A percentile compares a stretch with the other conserved stretches of the same genome.
phyloP scores from a whole-genome alignment of 495 filamentous ascomycete species.

The Cenococcum geophilum region DNA sequence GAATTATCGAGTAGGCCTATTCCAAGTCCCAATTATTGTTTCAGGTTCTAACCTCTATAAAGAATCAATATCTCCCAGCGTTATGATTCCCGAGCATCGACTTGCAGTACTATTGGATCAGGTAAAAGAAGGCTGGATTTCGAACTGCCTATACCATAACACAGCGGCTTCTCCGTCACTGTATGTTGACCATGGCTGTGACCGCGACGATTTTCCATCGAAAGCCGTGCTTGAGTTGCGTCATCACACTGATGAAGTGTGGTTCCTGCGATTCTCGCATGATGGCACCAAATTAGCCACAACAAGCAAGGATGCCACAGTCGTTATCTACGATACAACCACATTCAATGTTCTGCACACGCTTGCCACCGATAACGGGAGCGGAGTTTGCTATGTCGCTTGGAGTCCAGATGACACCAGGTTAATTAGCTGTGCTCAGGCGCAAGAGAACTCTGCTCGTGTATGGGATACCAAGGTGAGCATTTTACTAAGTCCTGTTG shows the following conservation, averaged over 20 bases:
- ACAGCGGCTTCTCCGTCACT: conserved; percentile 71
- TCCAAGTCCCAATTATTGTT: background rate
- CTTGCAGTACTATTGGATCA: conserved; percentile 77
- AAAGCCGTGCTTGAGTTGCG: conserved; percentile 59
- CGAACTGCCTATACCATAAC: conserved; percentile 83
- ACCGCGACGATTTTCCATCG: conserved; percentile 70
- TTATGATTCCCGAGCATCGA: conserved; percentile 95
- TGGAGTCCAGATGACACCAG: conserved; percentile 91
- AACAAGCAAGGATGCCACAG: conserved; percentile 63
- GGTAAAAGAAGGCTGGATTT: conserved; percentile 75
- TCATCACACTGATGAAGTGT: conserved; percentile 78
- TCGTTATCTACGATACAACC: conserved; percentile 77
- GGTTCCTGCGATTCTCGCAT: conserved; percentile 83
- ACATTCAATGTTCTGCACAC: conserved; percentile 59
- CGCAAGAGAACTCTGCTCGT: conserved; percentile 66
- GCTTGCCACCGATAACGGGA: conserved; percentile 56
- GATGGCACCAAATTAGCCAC: conserved; percentile 80
- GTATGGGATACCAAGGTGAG: conserved; percentile 75
- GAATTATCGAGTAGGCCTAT: conserved; percentile 71
- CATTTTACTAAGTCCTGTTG: conserved; percentile 14
- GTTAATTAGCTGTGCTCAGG: conserved; percentile 73
- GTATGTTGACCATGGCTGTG: conserved; percentile 82
- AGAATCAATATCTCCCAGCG: conserved; percentile 92
- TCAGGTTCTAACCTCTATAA: conserved; percentile 9
- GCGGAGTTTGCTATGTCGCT: conserved; percentile 64